phyloP scores from a whole-genome alignment of 257 asterid genomes.

The Solanum appendiculatum region DNA sequence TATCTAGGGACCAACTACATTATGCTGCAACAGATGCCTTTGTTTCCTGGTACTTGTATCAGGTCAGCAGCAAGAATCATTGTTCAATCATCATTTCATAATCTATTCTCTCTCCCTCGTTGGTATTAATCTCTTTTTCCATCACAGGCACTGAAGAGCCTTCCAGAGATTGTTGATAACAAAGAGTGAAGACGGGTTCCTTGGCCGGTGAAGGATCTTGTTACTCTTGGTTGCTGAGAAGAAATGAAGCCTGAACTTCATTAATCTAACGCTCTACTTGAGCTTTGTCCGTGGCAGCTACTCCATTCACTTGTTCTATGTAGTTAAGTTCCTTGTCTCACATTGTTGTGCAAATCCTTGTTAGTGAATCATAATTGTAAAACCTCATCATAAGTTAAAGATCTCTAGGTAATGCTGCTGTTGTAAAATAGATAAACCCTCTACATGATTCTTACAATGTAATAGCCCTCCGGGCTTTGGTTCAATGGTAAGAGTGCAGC shows the following conservation, averaged over 20 bases:
- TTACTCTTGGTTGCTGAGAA: neutral
- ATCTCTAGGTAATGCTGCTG: neutral
- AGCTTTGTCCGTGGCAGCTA: neutral
- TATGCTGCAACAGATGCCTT: constrained; percentile 96
- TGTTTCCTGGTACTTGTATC: constrained; percentile 69
- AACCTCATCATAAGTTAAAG: neutral
- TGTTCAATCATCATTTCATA: neutral
- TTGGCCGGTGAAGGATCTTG: constrained; percentile 2
- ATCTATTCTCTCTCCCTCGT: neutral
- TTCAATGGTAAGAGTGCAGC: neutral
- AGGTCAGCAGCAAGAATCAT: constrained; percentile 32
- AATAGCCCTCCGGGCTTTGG: neutral
- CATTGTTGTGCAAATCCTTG: neutral
- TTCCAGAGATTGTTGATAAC: constrained; percentile 33
- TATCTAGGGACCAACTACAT: constrained; percentile 52
- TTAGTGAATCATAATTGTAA: neutral
- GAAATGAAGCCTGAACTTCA: neutral
- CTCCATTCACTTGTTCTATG: neutral
- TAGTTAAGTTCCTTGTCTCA: neutral
- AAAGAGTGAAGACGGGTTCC: constrained; percentile 5
- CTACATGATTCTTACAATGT: neutral
- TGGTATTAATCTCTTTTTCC: neutral
- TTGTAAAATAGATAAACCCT: neutral
- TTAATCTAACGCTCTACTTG: neutral
- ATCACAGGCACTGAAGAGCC: constrained; percentile 46